These are phyloP conservation scores for Omphalotus olearius DNA, from an alignment of 1,284 basidiomycete genomes.

Conservation along the genomic window DNA sequence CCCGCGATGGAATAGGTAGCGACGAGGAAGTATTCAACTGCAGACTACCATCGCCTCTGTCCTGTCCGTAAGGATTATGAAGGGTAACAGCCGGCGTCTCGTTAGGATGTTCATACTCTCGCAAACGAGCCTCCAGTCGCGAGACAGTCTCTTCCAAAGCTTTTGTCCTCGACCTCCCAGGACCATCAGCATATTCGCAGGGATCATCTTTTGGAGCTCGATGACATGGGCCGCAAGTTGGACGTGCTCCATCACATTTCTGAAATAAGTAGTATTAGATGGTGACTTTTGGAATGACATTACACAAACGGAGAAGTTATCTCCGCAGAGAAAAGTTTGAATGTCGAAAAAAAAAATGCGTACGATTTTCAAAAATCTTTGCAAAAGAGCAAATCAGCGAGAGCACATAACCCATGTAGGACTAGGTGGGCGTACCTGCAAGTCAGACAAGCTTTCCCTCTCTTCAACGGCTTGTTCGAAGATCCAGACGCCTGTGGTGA, in stretches of 20 bases:
- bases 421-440: slow-evolving; percentile 10
- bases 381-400: neutral
- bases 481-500: neutral
- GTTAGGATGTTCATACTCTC: slow-evolving; percentile 15
- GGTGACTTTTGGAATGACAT: neutral
- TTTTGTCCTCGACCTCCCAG: slow-evolving; percentile 15
- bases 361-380: slow-evolving; percentile 17
- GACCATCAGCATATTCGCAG: slow-evolving; percentile 20
- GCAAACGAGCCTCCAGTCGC: slow-evolving; percentile 16
- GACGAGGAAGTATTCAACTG: neutral
- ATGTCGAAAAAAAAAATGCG: neutral
- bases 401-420: neutral
- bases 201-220: slow-evolving; percentile 15
- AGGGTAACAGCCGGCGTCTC: slow-evolving; percentile 11
- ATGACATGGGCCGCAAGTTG: slow-evolving; percentile 18
- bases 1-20: neutral
- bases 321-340: neutral
- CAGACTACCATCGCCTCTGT: slow-evolving; percentile 3
- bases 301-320: neutral
- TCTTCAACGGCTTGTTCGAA: slow-evolving; percentile 13
- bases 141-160: slow-evolving; percentile 16
- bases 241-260: slow-evolving; percentile 19
- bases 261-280: neutral
- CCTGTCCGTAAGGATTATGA: slow-evolving; percentile 9
- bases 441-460: slow-evolving; percentile 17